Evolutionary conservation across 78 protist genomes (phyloP), one percentile per base, ranked within the genome.

Genomic region (Fonticula alba): DNA sequence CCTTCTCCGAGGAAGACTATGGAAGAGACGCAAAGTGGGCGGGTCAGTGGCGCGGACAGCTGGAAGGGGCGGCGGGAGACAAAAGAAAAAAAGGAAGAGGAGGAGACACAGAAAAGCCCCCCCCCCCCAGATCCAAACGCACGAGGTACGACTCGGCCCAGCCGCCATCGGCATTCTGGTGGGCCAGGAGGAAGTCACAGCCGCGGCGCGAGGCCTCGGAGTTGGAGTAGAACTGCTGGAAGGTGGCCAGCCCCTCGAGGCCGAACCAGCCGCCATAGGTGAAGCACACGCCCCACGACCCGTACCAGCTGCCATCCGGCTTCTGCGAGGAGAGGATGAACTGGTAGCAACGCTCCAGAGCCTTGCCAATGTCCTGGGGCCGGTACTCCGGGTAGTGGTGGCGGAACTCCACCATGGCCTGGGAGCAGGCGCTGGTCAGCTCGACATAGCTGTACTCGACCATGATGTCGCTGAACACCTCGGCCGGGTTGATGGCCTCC

Each of bases 261-360:
- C 82, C 95, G 59, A 86, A 86, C 90, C 89, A 83, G 2, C 87
- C 58, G 31, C 90, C 95, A 63, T 89, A 89, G 36, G 91, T 86
- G 81, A 89, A 89, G 72, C 95, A 89, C 56, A 85, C 66, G 41
- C 78, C 87, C 83, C 87, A 78, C 27, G 51, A 32, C 31, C 83
- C 84, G 10, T 74, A 38, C 88, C 87, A 85, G 46, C 76, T 43
- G 55, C 95, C 95, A 64, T 89, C 89, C 9, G 58, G 33, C 11
- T 81, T 38, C 62, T 87, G 94, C 32, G 46, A 59, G 24, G 68
- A 3, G 57, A 64, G 61, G 59, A 87, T 66, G 56, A 52, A 79
- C 19, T 67, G 41, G 33, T 59, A 40, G 32, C 82, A 82, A 24
- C 60, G 24, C 37, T 1, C 24, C 19, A 76, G 5, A 3, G 32